Evolutionary conservation across 495 filamentous ascomycete species (phyloP).

Genomic region (Cercophora newfieldiana): DNA sequence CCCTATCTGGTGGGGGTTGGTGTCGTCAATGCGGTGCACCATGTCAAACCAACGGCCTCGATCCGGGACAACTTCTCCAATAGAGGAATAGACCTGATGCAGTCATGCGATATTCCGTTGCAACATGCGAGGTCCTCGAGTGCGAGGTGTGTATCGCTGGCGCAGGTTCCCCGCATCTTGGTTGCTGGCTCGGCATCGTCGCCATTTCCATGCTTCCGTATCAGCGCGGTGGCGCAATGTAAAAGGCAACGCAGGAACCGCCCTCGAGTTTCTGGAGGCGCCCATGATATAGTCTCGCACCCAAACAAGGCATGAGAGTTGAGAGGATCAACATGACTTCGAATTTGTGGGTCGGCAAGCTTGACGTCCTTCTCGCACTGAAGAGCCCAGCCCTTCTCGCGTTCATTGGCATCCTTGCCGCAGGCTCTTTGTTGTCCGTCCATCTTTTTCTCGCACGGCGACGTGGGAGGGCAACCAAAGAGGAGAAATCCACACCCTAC

Average conservation of each 20-base stretch:
- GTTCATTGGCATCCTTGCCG: neutral
- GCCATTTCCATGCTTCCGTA: no score
- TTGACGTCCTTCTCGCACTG: neutral
- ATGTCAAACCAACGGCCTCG: no score
- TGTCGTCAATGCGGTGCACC: no score
- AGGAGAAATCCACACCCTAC: constrained; percentile 11
- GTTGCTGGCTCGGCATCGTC: no score
- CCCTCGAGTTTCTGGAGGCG: no score
- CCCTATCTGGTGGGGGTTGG: no score
- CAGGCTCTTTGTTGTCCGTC: neutral
- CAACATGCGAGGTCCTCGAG: neutral
- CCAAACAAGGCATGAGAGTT: neutral
- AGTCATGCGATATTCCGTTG: constrained; percentile 6
- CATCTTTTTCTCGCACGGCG: neutral
- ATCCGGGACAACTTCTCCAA: constrained; percentile 15
- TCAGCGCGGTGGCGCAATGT: no score
- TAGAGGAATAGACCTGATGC: constrained; percentile 11
- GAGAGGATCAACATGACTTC: neutral
- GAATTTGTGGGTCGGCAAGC: neutral
- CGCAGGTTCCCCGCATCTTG: neutral
- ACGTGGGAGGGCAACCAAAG: neutral
- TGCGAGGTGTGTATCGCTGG: neutral
- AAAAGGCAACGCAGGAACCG: no score
- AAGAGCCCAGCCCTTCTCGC: neutral
- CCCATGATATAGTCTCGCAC: no score